These are phyloP conservation scores for Populus euphratica DNA, from an alignment of 345 rosid species.

Conservation along the genomic window DNA sequence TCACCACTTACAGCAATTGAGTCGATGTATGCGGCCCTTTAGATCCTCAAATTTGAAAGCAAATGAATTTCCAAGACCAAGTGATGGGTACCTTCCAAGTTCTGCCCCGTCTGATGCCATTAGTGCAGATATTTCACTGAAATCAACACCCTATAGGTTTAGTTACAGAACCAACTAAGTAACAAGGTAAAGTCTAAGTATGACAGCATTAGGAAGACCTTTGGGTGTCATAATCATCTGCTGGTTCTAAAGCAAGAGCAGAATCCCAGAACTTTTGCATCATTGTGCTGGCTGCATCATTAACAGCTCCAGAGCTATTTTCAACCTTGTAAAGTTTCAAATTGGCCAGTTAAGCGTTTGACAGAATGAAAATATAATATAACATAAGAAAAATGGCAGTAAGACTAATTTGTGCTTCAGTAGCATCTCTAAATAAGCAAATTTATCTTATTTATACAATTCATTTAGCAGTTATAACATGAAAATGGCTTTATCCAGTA, in stretches of 20 bases:
- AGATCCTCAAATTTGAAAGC: conserved; percentile 80
- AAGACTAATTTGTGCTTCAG: not conserved
- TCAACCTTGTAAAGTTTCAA: conserved; percentile 54
- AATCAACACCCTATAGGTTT: conserved; percentile 24
- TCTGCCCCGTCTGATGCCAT: conserved; percentile 70
- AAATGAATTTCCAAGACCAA: conserved; percentile 78
- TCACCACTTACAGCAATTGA: conserved; percentile 58
- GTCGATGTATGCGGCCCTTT: conserved; percentile 85
- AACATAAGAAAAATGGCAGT: not conserved
- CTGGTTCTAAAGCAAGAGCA: conserved; percentile 84
- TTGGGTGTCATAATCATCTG: conserved; percentile 84
- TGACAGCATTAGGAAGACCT: conserved; percentile 45
- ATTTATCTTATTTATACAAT: not conserved
- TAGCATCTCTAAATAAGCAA: not conserved
- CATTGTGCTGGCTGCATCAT: conserved; percentile 88
- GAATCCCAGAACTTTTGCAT: conserved; percentile 99
- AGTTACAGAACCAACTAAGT: conserved; percentile 15
- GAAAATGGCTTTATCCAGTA: not conserved
- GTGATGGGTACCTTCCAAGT: conserved; percentile 62
- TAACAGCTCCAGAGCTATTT: conserved; percentile 78
- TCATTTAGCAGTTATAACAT: not conserved
- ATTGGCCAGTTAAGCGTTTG: not conserved
- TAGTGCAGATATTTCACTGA: conserved; percentile 77
- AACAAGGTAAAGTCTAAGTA: conserved; percentile 3
- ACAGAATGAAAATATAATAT: not conserved